Evolutionary conservation across 768 basidiomycete genomes (phyloP), one percentile per base, ranked within the genome.

Genomic region (Hysterangium stoloniferum): DNA sequence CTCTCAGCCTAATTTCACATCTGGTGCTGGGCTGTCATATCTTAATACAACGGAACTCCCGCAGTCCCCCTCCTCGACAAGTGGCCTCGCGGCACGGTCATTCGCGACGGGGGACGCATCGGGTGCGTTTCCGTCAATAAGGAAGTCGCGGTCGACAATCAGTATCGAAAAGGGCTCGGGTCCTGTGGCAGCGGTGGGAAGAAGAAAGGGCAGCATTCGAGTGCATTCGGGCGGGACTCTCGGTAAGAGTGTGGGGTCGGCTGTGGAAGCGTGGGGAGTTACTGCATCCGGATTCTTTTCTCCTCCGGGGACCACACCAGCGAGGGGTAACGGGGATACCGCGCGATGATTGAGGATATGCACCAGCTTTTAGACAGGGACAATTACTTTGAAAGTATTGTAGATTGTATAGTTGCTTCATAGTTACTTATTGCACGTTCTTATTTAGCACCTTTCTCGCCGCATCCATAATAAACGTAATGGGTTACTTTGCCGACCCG

Each of bases 231-330:
- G 63, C 86, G 44, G 55, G 40, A 75, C 69, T 59, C 59, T 66
- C 53, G 63, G 70, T 57, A 88, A 87, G 69, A 66, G 76, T 37
- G 71, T 74, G 46, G 88, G 83, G 13, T 78, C 85, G 19, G 84
- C 78, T 27, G 88, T 90, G 51, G 83, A 86, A 66, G 82, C 86
- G 24, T 62, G 84, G 38, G 75, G 86, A 15, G 71, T 91, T 40
- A 87, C 83, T 28, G 88, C 86, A 29, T 73, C 73, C 19, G 89
- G 88, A 0, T 90, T 90, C 62, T 91, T 91, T 63, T 68, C 73
- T 11, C 71, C 85, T 4, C 80, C 84, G 37, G 37, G 15, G 3
- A 20, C 38, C 38, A 42, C 24, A 25, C 15, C 24, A 22, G 24
- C 24, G 41, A 25, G 29, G 24, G 41, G 41, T 15, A 42, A 25